Evolutionary conservation across 2,329 filamentous ascomycete genomes (phyloP), one percentile per base, ranked within the genome.

Genomic region (Emergomyces orientalis): DNA sequence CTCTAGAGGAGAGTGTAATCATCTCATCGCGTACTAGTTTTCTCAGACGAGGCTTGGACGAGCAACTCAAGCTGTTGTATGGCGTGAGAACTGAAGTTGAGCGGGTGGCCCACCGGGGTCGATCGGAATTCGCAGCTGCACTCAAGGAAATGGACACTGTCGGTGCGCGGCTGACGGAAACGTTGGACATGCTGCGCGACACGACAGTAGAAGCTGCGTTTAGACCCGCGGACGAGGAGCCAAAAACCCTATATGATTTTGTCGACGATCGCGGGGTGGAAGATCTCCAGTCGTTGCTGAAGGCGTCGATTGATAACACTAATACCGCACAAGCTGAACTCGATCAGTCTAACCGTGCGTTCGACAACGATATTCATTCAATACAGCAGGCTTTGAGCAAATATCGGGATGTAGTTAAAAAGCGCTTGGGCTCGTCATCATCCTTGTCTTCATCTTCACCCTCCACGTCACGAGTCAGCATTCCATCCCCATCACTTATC

Each of bases 1-100:
- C 90, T 41, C 81, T 96, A 67, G 90, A 96, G 71, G 88, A 94
- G 68, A 87, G 87, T 57, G 87, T 90, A 61, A 81, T 92, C 11
- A 81, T 95, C 3, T 83, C 83, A 27, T 86, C 89, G 8, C 82
- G 88, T 69, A 85, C 86, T 0, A 80, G 79, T n/a, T 91, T 90
- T 71, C 75, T 92, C 7, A 83, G 82, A 59, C 80, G 79, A 11
- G 85, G 85, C 49, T 84, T 91, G 63, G 77, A 76, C 57, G 76
- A 75, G 37, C 78, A 81, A 65, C 67, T 81, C n/a, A 75, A 74
- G 14, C 68, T 79, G 17, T 70, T 81, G 27, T 75, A 76, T 55
- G 71, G 71, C 59, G 75, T 81, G 22, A 75, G 77, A 60, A 71
- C 73, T 43, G 77, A 78, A 67, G 73, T 80, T 4, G 76, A 78